Evolutionary conservation across 345 rosid species (phyloP), one percentile per base, ranked within the genome.

Genomic region (Heritiera littoralis): DNA sequence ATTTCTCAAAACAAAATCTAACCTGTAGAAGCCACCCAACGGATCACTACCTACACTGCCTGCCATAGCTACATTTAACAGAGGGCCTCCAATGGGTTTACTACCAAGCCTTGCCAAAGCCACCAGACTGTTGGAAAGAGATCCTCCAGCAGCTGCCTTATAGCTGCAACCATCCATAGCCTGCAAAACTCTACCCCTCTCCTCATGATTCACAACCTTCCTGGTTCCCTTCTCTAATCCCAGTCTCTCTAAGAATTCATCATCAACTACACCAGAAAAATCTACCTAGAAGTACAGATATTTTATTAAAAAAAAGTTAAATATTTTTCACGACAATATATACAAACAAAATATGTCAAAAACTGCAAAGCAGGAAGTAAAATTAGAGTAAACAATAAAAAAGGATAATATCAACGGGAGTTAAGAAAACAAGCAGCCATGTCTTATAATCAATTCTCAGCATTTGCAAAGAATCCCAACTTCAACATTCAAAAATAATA

Each of bases 81-180:
- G 78, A 52, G 90, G 94, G 73, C 92, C 90, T 77, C 80, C 83
- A 32, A 87, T 74, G 40, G 98, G 86, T 75, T 82, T 86, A 76
- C 82, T 73, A 71, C 97, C 93, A 63, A 95, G 90, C 86, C 98
- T 91, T 10, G 99, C 95, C 49, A 95, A 81, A 46, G 99, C 97
- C 66, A 93, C 99, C 8, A 95, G 86, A 60, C 88, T 95, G 76
- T 92, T 95, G 30, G 99, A 95, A 81, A 95, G 93, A 81, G 99
- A 95, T 23, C 99, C 99, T 71, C 99, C 99, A 75, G 97, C 97
- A 61, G 98, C 99, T 2, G 98, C 99, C 87, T 95, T 95, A 79
- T 93, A 95, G 88, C 91, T 92, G 86, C 99, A 92, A 78, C 99
- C 99, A 83, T 95, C 99, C 99, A 95, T 95, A 30, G 98, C 99